Evolutionary conservation across 2,329 filamentous ascomycete genomes (phyloP).

Genomic region (Chrysoporthe cubensis): DNA sequence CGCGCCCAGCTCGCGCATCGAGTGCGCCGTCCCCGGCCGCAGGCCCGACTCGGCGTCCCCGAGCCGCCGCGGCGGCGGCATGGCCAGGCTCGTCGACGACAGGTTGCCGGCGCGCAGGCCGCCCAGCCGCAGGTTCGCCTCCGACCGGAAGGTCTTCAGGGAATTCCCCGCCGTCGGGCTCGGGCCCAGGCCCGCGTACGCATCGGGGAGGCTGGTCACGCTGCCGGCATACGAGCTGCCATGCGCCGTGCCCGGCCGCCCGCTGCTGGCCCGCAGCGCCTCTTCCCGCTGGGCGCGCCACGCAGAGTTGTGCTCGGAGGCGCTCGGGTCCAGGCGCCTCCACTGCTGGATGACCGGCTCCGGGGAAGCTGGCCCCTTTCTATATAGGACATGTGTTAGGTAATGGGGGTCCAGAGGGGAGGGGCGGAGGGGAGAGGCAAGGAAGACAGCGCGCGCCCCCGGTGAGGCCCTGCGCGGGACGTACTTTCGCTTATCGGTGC

Average conservation of each 20-base stretch:
- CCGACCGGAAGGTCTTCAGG: slow-evolving; percentile 43
- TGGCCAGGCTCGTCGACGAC: slow-evolving; percentile 34
- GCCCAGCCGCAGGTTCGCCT: slow-evolving; percentile 38
- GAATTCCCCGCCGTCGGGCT: slow-evolving; percentile 27
- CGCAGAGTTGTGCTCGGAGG: slow-evolving; percentile 3
- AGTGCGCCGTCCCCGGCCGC: slow-evolving; percentile 41
- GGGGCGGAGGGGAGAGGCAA: neutral
- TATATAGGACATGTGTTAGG: slow-evolving; percentile 19
- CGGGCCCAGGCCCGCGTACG: slow-evolving; percentile 1
- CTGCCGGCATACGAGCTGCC: slow-evolving; percentile 30
- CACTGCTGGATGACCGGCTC: slow-evolving; percentile 21
- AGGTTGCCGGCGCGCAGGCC: slow-evolving; percentile 41
- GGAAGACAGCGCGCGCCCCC: too few species aligned
- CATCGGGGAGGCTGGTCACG: slow-evolving; percentile 14
- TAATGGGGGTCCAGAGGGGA: neutral
- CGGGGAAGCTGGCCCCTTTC: slow-evolving; percentile 20
- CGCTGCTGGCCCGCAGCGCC: slow-evolving; percentile 13
- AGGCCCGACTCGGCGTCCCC: slow-evolving; percentile 27
- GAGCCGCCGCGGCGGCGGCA: slow-evolving; percentile 22
- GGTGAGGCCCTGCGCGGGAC: slow-evolving; percentile 35
- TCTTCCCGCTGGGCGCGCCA: slow-evolving; percentile 28
- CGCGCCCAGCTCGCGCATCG: slow-evolving; percentile 40
- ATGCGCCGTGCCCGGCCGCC: slow-evolving; percentile 14
- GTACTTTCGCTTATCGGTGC: slow-evolving; percentile 61
- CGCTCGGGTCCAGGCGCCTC: slow-evolving; percentile 11